Conservation (phyloP, 345 rosid genomes). For the Rhodamnia rubescens region DNA sequence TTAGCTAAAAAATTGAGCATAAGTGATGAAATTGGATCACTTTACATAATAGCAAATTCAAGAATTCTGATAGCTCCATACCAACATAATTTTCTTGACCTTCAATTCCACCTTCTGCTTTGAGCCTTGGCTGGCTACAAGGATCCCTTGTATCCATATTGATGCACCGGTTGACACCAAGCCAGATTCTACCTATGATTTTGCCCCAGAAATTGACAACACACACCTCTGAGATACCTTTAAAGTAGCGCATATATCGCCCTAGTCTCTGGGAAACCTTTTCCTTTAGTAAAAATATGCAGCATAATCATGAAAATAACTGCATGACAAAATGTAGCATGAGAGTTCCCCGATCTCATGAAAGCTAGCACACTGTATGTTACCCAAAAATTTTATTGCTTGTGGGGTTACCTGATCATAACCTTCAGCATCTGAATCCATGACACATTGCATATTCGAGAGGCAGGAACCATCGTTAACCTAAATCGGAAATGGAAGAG, state of each 20-base stretch:
- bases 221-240: background rate
- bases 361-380: background rate
- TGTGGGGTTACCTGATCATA: constrained; percentile 59
- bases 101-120: constrained; percentile 89
- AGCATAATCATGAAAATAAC: constrained; percentile 3
- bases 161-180: constrained; percentile 78
- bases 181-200: constrained; percentile 71
- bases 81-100: constrained; percentile 68
- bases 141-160: constrained; percentile 64
- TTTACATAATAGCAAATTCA: background rate
- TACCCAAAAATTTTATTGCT: background rate
- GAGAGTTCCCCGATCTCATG: background rate
- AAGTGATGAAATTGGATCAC: background rate
- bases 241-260: background rate
- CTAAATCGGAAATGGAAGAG: constrained; percentile 13
- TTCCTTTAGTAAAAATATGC: background rate
- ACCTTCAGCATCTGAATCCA: constrained; percentile 73
- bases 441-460: constrained; percentile 92
- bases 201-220: background rate
- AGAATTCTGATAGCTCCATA: constrained; percentile 10
- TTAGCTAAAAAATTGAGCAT: background rate
- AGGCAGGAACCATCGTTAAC: constrained; percentile 93
- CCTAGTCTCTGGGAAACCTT: background rate
- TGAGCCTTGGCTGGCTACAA: constrained; percentile 83
- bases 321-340: background rate